Percentiles rank a stretch among this genome's conserved stretches.
phyloP scores from a whole-genome alignment of 805 yeast genomes.

The Komagataella pseudopastoris region DNA sequence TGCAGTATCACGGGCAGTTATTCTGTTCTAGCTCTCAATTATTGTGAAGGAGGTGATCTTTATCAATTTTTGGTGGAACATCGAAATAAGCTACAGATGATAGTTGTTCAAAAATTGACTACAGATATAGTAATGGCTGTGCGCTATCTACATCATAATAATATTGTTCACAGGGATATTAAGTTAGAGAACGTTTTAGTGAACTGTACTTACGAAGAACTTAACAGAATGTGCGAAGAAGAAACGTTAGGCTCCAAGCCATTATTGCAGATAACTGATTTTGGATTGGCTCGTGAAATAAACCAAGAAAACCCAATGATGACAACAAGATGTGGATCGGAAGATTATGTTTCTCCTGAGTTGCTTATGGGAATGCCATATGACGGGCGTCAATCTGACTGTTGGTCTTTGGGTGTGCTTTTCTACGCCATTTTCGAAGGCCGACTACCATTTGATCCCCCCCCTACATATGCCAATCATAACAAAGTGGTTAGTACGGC shows the following conservation, averaged over 20 bases:
- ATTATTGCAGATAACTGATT: constrained; percentile 62
- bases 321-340: constrained; percentile 89
- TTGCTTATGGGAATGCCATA: constrained; percentile 80
- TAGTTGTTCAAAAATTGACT: constrained; percentile 45
- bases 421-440: constrained; percentile 75
- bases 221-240: constrained; percentile 11
- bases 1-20: constrained; percentile 19
- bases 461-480: constrained; percentile 32
- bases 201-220: constrained; percentile 19
- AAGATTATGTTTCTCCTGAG: constrained; percentile 94
- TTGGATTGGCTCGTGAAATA: constrained; percentile 73
- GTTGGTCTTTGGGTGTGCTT: constrained; percentile 95
- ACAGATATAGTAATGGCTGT: constrained; percentile 63
- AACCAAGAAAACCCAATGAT: constrained; percentile 48
- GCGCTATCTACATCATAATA: constrained; percentile 49
- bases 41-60: constrained; percentile 77
- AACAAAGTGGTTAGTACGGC: constrained; percentile 20
- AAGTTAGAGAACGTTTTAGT: constrained; percentile 76
- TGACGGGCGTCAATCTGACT: constrained; percentile 82
- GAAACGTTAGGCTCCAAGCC: constrained; percentile 6
- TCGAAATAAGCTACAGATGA: constrained; percentile 28
- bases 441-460: constrained; percentile 83
- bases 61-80: constrained; percentile 42
- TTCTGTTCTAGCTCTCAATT: constrained; percentile 50
- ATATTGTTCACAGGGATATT: constrained; percentile 81